These are phyloP conservation scores for Fagus sylvatica DNA, from an alignment of 306 rosid species.

Conservation along the genomic window DNA sequence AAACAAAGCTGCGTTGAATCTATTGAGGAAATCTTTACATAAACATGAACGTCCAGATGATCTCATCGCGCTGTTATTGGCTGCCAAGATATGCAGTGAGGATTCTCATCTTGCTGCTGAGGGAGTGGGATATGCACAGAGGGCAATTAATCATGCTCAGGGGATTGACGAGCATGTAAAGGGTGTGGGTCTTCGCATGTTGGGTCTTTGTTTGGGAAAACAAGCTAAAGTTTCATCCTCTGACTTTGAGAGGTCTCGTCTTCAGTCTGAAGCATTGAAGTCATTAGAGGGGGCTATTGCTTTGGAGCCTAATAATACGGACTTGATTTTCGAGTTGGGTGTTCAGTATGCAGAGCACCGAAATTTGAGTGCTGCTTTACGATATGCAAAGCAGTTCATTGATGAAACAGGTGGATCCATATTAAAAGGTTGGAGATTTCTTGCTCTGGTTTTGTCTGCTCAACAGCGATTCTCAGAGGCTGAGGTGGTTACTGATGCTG, in stretches of 20 bases:
- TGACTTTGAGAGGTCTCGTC: constrained; percentile 54
- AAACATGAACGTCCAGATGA: constrained; percentile 83
- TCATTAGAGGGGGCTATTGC: constrained; percentile 48
- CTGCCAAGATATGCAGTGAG: constrained; percentile 83
- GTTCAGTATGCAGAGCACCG: constrained; percentile 75
- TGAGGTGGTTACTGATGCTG: constrained; percentile 89
- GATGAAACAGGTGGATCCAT: constrained; percentile 87
- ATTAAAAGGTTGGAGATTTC: constrained; percentile 85
- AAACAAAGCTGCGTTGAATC: constrained; percentile 60
- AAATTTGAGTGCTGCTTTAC: constrained; percentile 73
- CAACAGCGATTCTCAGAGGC: constrained; percentile 79
- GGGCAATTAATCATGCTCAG: constrained; percentile 51
- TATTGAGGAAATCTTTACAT: constrained; percentile 81
- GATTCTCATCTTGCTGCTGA: constrained; percentile 71
- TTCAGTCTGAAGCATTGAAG: constrained; percentile 60
- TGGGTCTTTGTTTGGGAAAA: constrained; percentile 84
- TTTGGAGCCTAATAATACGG: constrained; percentile 51
- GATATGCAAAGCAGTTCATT: constrained; percentile 66
- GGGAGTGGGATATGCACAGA: constrained; percentile 73
- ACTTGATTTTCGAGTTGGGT: constrained; percentile 78
- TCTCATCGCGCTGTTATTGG: constrained; percentile 64
- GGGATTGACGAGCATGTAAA: constrained; percentile 65
- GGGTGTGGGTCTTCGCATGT: constrained; percentile 71
- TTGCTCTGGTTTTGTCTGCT: constrained; percentile 89
- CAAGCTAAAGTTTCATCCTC: constrained; percentile 67